Base-by-base conservation (phyloP, 106 monocot species). In the Posidonia australis region DNA sequence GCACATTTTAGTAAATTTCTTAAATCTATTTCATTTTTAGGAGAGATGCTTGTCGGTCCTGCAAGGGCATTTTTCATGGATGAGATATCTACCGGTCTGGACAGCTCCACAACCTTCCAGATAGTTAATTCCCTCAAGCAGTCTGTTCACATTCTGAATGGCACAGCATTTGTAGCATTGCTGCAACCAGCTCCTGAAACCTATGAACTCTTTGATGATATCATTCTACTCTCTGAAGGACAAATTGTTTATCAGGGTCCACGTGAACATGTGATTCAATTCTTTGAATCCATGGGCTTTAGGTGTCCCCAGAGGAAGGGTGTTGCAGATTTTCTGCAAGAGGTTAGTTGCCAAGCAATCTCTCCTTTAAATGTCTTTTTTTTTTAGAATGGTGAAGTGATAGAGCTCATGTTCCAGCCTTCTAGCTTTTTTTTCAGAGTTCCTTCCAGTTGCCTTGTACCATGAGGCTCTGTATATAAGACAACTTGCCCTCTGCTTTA, bases 11-110 rank as follows among this genome's bases (percentile, higher is more conserved):
- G 12, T 14, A 64, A 10, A 13, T 60, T 36, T 36, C 5, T 36
- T 7, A 36, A 36, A 36, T 36, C 7, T 4, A 36, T 36, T 7
- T 36, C 36, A 36, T 36, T 36, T 36, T 36, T 36, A 36, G 36
- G 36, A 3, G 92, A 92, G 68, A 88, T 92, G 78, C 76, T 92
- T 53, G 83, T 92, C 11, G 92, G 92, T 45, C 88, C 92, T 46
- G 70, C 76, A 65, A 92, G 76, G 70, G 87, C 73, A 36, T 66
- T 92, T 49, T 84, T 87, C 32, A 88, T 92, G 92, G 88, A 88
- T 85, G 92, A 88, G 79, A 92, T 88, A 79, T 92, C 92, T 72
- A 88, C 81, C 12, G 88, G 85, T 10, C 62, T 92, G 58, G 88
- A 92, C 47, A 92, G 85, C 70, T 81, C 85, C 21, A 88, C 92